Evolutionary conservation across 148 eudicot species (phyloP), one percentile per base, ranked within the genome.

Genomic region (Rheum nobile): DNA sequence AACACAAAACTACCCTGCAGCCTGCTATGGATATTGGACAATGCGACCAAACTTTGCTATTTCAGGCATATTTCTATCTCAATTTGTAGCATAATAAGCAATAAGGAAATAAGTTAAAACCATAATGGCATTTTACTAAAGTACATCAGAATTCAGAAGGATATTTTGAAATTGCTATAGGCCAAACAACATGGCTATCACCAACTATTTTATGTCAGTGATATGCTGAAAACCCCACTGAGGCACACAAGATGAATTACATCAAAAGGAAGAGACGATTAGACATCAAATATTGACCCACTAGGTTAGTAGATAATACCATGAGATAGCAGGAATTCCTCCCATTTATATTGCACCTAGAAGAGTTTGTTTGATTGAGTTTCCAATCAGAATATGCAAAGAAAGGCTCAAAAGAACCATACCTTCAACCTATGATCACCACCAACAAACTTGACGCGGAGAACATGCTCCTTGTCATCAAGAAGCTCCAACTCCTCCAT

Each of bases 381-480:
- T 63, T 31, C 69, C 1, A 32, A 63, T 16, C 9, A 14, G 13
- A 31, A 14, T 9, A 31, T 26, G 13, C 28, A 41, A 9, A 41
- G 39, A 63, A 61, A 6, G 50, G 48, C n/a, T 57, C 13, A 26
- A 28, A 12, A 26, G 67, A 57, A 14, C 5, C 75, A 57, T 85
- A 86, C 92, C 92, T 78, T 81, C 11, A 88, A 84, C 63, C 92
- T 81, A 75, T 88, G 89, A 84, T 88, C 89, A 38, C 92, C 92
- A 11, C 92, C 92, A 71, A 88, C 81, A 71, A 88, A 86, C 74
- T 81, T 84, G 69, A 88, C 72, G 67, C 89, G 84, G n/a, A 88
- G 88, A 41, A 88, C 28, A 84, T 88, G 89, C 75, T 88, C 89
- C 8, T 86, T 80, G 57, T 86, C 92, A 80, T 86, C 92, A 77